Evolutionary conservation across 2,329 filamentous ascomycete genomes (phyloP), one percentile per base, ranked within the genome.

Genomic region (Fusarium abutilonis): DNA sequence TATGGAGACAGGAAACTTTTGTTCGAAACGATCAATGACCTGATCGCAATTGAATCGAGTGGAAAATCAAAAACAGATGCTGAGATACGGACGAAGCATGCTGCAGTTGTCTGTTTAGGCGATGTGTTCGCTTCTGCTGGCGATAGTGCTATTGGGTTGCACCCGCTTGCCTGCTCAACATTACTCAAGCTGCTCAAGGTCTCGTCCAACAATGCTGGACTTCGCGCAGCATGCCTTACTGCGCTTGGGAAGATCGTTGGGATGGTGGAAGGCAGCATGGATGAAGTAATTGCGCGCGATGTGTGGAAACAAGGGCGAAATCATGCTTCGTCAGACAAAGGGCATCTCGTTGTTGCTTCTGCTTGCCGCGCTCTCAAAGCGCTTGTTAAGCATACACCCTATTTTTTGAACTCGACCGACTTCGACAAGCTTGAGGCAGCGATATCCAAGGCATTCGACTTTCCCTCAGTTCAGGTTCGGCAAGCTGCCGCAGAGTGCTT

Each of bases 21-120:
- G 3, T 97, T 96, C 73, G 95, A 99, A 76, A 96, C 92, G 1
- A 90, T 98, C 73, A 96, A 95, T 70, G 94, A 98, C 66, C 82
- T 98, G 10, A 82, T 93, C 9, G 81, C 79, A 10, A 87, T 96
- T 52, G 75, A 96, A 41, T 87, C 87, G 58, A 84, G 84, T 43
- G 86, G 89, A 17, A 97, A 96, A 75, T 82, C 82, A 31, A 90
- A 89, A 74, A 79, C 79, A 49, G 93, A 97, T 55, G 87, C 87
- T 66, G 93, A 97, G 69, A 75, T 90, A 47, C 87, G 88, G 70
- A 85, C 87, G 4, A 96, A 92, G 76, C 93, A 97, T 83, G 93
- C 93, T 6, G 94, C 94, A 19, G 89, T 91, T 35, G 86, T 89
- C 73, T 96, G 92, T 72, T 75, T 99, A 67, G 95, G 95, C 29